Evolutionary conservation across 495 filamentous ascomycete species (phyloP).

Genomic region (Aspergillus biplanus): DNA sequence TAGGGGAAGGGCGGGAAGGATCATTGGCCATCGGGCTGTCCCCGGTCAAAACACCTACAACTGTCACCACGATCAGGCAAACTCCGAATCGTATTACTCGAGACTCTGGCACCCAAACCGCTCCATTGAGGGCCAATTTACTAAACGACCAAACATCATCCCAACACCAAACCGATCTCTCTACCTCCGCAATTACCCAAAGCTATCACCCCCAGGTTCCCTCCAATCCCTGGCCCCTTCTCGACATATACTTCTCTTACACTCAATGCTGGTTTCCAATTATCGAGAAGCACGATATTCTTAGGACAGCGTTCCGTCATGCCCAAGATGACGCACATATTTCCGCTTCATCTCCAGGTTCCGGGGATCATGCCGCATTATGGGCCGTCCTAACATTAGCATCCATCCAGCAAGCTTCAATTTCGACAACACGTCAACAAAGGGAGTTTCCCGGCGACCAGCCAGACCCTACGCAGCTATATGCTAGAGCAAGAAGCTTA

Average conservation of each 20-base stretch:
- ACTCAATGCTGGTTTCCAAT: slow-evolving; percentile 78
- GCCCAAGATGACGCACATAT: slow-evolving; percentile 43
- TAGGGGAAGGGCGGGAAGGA: slow-evolving; percentile 29
- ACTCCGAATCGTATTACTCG: slow-evolving; percentile 21
- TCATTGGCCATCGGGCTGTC: slow-evolving; percentile 32
- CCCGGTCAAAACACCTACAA: slow-evolving; percentile 35
- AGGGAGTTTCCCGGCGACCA: slow-evolving; percentile 24
- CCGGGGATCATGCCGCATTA: slow-evolving; percentile 63
- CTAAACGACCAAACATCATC: background rate
- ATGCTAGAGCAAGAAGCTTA: slow-evolving; percentile 55
- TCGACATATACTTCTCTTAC: slow-evolving; percentile 75
- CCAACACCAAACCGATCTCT: slow-evolving; percentile 2
- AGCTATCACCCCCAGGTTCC: slow-evolving; percentile 37
- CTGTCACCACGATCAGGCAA: slow-evolving; percentile 22
- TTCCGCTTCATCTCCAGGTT: slow-evolving; percentile 35
- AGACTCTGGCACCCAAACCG: slow-evolving; percentile 36
- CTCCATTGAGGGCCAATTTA: background rate
- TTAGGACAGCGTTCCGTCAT: slow-evolving; percentile 51
- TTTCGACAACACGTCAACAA: slow-evolving; percentile 36
- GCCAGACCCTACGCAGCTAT: slow-evolving; percentile 44
- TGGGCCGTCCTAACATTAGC: slow-evolving; percentile 63
- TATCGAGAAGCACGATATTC: slow-evolving; percentile 67
- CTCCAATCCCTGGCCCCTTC: slow-evolving; percentile 57
- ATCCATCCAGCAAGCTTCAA: slow-evolving; percentile 51
- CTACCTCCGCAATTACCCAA: slow-evolving; percentile 1